Evolutionary conservation across 108 stramenopile genomes (phyloP), one percentile per base, ranked within the genome.

Genomic region (Discostella stelligeroides): DNA sequence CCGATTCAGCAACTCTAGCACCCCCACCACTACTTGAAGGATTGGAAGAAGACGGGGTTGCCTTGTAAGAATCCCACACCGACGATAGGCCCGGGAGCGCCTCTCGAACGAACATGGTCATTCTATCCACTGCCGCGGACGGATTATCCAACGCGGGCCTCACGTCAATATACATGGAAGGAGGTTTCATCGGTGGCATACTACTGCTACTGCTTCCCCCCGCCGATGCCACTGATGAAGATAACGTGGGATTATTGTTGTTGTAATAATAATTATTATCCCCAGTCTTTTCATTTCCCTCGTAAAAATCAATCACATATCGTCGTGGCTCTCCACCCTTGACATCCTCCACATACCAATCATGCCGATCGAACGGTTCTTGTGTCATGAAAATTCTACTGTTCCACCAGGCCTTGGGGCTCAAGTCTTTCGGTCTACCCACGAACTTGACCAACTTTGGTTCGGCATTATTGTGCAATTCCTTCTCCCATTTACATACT

Each of bases 221-320:
- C n/a, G n/a, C n/a, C n/a, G n/a, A n/a, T n/a, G n/a, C 14, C 57
- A 18, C 7, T n/a, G 53, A 28, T 3, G 28, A 2, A 25, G 51
- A 34, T 27, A 23, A 7, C 4, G 18, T 56, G 29, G n/a, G 56
- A 17, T 37, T 7, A n/a, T n/a, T n/a, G n/a, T n/a, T n/a, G n/a
- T n/a, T n/a, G n/a, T n/a, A 13, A 12, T 12, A 14, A 17, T 14
- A 14, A 42, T 56, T n/a, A 38, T 18, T 17, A 68, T 60, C 60
- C 7, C 76, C 66, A 15, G 60, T 58, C 60, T 59, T 53, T 37
- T 76, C 69, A 40, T 85, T 75, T 14, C 86, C 87, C 71, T 92
- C 83, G 76, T 97, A 97, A 73, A 94, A 97, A 81, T 98, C 97
- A 77, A 98, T 92, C 27, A 98, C 95, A 80, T 98, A 98, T 60